Conservation (phyloP, 371 early-diverging fungal species). For the Mortierella sp. region DNA sequence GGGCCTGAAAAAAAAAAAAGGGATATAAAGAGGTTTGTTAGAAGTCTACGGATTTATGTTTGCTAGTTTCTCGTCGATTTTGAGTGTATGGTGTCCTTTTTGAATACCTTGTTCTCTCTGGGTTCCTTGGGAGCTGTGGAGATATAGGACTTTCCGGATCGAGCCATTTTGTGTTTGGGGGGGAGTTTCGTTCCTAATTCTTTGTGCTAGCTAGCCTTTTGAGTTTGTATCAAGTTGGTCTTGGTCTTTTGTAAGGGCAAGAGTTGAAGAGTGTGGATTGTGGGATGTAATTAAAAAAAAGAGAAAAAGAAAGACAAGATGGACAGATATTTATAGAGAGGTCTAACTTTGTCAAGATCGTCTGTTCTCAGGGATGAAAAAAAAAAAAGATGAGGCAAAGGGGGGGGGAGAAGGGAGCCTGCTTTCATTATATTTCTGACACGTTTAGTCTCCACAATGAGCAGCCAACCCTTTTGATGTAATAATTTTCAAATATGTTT, state of each 20-base stretch:
- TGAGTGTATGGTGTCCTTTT: background rate
- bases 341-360: no score
- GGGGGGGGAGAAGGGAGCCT: background rate
- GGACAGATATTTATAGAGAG: no score
- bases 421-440: background rate
- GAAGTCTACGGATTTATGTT: no score
- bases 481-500: no score
- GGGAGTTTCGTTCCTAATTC: background rate
- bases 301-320: background rate
- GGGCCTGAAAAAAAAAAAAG: constrained; percentile 6
- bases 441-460: background rate
- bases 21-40: no score
- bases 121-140: background rate
- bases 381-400: no score
- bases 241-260: background rate
- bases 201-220: background rate
- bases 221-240: background rate
- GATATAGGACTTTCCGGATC: background rate
- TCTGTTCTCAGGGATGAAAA: no score
- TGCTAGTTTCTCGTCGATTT: no score
- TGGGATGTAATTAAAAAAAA: background rate
- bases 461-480: background rate
- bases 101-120: background rate
- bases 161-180: background rate
- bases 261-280: background rate